Conservation (phyloP, 768 basidiomycete genomes). For the Tubosaeta sp. region DNA sequence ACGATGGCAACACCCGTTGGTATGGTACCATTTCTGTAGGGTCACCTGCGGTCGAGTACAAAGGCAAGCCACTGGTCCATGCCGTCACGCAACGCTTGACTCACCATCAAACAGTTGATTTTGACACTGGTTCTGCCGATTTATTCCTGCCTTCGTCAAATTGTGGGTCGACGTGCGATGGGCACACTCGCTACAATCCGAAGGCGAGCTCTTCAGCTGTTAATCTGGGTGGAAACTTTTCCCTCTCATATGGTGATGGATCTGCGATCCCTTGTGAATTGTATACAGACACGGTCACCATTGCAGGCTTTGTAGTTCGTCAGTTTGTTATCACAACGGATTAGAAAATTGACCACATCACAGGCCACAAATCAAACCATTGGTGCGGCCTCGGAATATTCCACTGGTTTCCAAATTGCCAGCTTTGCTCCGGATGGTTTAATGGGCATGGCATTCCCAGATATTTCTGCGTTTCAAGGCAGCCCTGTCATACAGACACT, state of each 20-base stretch:
- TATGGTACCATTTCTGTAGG: slow-evolving; percentile 25
- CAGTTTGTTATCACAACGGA: not conserved
- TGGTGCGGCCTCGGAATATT: slow-evolving; percentile 20
- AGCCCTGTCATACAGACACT: slow-evolving; percentile 43
- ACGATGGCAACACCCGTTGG: slow-evolving; percentile 16
- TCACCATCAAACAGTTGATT: slow-evolving; percentile 18
- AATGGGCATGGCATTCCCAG: slow-evolving; percentile 41
- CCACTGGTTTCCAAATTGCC: slow-evolving; percentile 8
- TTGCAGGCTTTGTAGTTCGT: slow-evolving; percentile 31
- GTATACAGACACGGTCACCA: slow-evolving; percentile 37
- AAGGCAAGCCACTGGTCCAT: slow-evolving; percentile 8
- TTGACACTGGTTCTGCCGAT: slow-evolving; percentile 36
- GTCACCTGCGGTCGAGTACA: slow-evolving; percentile 18
- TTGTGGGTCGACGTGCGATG: slow-evolving; percentile 29
- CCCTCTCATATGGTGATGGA: slow-evolving; percentile 41
- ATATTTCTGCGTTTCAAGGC: slow-evolving; percentile 33
- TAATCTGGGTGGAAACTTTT: slow-evolving; percentile 25
- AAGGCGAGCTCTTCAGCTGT: slow-evolving; percentile 28
- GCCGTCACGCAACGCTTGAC: not conserved
- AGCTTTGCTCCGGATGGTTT: slow-evolving; percentile 28
- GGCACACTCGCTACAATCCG: slow-evolving; percentile 36
- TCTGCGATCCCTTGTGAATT: slow-evolving; percentile 36
- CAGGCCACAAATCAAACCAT: slow-evolving; percentile 22
- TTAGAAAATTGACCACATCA: slow-evolving; percentile 8
- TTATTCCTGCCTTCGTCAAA: slow-evolving; percentile 28